Percentiles rank a stretch among this genome's conserved stretches.
Conservation (phyloP, 768 basidiomycete species). For the Pisolithus microcarpus region DNA sequence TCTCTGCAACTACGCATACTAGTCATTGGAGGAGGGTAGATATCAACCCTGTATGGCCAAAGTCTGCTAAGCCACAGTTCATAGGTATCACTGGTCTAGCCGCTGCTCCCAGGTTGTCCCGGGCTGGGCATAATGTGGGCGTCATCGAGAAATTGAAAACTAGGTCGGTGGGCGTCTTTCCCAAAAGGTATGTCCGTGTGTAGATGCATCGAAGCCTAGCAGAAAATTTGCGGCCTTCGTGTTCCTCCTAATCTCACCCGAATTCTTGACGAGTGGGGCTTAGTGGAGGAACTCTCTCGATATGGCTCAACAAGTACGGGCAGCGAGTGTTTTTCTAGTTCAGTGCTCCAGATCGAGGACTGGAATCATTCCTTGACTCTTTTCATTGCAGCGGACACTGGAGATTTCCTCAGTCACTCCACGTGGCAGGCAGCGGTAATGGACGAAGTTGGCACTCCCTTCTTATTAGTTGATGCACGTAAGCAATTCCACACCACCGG, state of each 20-base stretch:
- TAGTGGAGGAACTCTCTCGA: conserved; percentile 33
- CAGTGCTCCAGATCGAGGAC: not conserved
- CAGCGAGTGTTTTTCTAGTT: conserved; percentile 13
- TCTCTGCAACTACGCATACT: not conserved
- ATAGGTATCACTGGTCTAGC: not conserved
- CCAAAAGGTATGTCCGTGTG: not conserved
- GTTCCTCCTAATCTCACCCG: conserved; percentile 53
- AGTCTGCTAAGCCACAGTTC: not conserved
- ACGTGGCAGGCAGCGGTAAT: conserved; percentile 38
- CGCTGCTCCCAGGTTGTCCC: not conserved
- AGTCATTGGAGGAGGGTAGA: not conserved
- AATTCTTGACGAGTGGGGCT: conserved; percentile 47
- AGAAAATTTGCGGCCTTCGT: conserved; percentile 34
- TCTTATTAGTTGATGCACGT: conserved; percentile 44
- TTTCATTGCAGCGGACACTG: conserved; percentile 30
- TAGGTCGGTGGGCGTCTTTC: conserved; percentile 21
- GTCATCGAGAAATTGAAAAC: conserved; percentile 46
- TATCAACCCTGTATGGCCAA: not conserved
- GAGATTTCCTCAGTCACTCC: conserved; percentile 28
- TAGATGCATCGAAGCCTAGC: not conserved
- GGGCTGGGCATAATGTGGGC: conserved; percentile 25
- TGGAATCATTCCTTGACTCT: not conserved
- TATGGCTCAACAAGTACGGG: conserved; percentile 18
- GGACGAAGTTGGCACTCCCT: conserved; percentile 40
- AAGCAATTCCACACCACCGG: conserved; percentile 3